Evolutionary conservation across 768 basidiomycete genomes (phyloP).

Genomic region (Leccinellum rugosiceps): DNA sequence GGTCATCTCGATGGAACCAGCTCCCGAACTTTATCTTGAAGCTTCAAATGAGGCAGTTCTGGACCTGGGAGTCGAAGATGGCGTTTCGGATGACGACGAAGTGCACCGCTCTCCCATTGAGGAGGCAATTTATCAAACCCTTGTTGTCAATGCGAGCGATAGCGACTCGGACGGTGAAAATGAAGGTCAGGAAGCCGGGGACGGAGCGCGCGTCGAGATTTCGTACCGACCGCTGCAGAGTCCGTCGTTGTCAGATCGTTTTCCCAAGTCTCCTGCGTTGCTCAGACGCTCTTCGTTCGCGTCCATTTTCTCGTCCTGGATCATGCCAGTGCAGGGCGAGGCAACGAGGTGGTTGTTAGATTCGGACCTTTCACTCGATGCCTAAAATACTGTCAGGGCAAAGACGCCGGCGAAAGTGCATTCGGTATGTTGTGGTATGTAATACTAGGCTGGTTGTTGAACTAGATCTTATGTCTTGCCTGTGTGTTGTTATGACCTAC

Average conservation of each 20-base stretch:
- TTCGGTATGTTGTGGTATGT: background rate
- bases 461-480: too few species aligned
- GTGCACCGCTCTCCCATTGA: background rate
- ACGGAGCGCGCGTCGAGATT: background rate
- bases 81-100: background rate
- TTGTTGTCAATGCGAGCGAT: conserved; percentile 4
- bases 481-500: too few species aligned
- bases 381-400: too few species aligned
- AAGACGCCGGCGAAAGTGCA: background rate
- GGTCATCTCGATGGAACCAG: background rate
- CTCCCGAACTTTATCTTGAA: background rate
- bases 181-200: background rate
- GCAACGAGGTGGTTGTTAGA: conserved; percentile 12
- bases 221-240: conserved; percentile 5
- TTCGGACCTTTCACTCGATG: conserved; percentile 1
- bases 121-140: background rate
- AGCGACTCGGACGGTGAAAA: background rate
- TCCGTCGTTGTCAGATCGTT: conserved; percentile 2
- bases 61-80: background rate
- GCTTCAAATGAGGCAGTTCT: background rate
- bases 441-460: too few species aligned
- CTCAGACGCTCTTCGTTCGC: conserved; percentile 5
- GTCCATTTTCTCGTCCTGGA: conserved; percentile 18
- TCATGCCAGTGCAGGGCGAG: conserved; percentile 11
- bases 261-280: conserved; percentile 12